Percentiles rank a stretch among this genome's conserved stretches.
phyloP scores from a whole-genome alignment of 208 protist genomes.

The Leishmania tropica region DNA sequence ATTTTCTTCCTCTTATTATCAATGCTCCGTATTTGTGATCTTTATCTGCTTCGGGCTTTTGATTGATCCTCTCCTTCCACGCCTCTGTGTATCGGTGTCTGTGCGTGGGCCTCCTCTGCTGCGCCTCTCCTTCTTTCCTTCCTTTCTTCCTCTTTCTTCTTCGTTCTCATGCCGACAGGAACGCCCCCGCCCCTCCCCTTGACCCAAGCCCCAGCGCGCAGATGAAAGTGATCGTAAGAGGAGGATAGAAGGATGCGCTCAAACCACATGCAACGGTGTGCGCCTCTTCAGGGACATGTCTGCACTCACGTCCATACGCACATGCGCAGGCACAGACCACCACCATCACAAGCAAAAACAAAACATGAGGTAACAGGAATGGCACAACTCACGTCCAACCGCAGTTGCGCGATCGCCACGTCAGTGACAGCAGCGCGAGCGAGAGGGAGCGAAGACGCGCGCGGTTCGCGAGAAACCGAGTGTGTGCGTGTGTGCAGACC shows the following conservation, averaged over 20 bases:
- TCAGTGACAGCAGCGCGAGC: neutral
- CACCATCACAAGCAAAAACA: neutral
- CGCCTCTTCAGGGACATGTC: neutral
- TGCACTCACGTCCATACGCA: neutral
- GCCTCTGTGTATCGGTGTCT: neutral
- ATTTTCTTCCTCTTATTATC: neutral
- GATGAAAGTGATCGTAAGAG: neutral
- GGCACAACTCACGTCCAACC: neutral
- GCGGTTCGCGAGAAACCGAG: neutral
- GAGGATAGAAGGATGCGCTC: neutral
- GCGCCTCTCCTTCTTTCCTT: neutral
- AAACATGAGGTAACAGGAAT: neutral
- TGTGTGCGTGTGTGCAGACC: neutral
- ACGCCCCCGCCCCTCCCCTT: neutral
- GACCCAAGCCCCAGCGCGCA: neutral
- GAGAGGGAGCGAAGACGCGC: neutral
- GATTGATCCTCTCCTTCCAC: neutral
- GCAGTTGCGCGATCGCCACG: neutral
- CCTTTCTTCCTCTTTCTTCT: neutral
- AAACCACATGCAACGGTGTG: neutral
- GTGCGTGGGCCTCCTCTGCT: neutral
- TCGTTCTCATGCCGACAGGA: neutral
- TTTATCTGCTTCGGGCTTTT: neutral
- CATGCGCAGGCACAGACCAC: neutral
- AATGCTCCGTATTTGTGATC: neutral